A percentile compares a stretch with the other conserved stretches of the same genome.
Evolutionary conservation across 225 moss, liverwort and hornwort genomes (phyloP).

Genomic region (Sphagnum contortum): DNA sequence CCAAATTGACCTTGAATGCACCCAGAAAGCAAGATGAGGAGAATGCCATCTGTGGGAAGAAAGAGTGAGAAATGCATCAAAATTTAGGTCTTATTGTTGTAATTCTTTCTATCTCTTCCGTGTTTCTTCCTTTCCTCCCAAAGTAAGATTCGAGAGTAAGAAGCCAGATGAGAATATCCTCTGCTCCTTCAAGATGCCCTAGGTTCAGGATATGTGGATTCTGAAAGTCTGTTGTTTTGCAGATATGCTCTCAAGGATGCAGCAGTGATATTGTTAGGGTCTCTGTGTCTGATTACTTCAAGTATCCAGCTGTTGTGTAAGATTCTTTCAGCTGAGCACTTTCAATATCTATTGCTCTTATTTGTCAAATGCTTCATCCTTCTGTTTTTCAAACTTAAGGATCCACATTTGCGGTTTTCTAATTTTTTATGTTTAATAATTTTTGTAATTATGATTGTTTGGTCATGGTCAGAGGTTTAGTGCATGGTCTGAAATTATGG

Average conservation of each 20-base stretch:
- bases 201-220: neutral
- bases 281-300: conserved; percentile 60
- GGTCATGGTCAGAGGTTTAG: conserved; percentile 49
- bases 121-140: too few relatives aligned
- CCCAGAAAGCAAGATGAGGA: too few relatives aligned
- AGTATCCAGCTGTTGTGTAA: conserved; percentile 80
- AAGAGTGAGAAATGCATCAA: too few relatives aligned
- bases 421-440: neutral
- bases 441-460: too few relatives aligned
- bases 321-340: conserved; percentile 2
- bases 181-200: too few relatives aligned
- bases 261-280: conserved; percentile 69
- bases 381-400: neutral
- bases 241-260: too few relatives aligned
- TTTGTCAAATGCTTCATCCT: neutral
- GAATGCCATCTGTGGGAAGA: too few relatives aligned
- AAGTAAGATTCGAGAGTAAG: too few relatives aligned
- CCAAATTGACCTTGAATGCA: neutral
- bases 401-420: neutral
- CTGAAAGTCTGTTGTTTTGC: conserved; percentile 18
- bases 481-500: too few relatives aligned
- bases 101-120: neutral
- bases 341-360: neutral
- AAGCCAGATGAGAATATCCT: too few relatives aligned
- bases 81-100: too few relatives aligned